Evolutionary conservation across 2,329 filamentous ascomycete genomes (phyloP), one percentile per base, ranked within the genome.

Genomic region (Sarocladium kiliense): DNA sequence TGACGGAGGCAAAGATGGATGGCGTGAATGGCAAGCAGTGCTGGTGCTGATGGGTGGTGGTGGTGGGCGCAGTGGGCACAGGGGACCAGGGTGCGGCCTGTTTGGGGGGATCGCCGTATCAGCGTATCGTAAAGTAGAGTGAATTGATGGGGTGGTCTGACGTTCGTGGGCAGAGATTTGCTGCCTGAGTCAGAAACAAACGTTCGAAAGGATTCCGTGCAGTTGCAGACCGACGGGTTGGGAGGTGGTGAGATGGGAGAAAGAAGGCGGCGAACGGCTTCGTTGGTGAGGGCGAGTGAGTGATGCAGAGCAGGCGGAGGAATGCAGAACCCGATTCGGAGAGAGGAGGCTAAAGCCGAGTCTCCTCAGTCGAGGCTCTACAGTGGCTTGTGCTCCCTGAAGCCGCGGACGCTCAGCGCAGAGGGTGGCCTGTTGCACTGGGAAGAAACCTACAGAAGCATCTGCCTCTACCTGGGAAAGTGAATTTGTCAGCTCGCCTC

Each of bases 161-260:
- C 55, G 55, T 34, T 27, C 41, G 49, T 51, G 55, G 47, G 53
- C 53, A 53, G 53, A 56, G 58, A 59, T 56, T 68, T 66, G 66
- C 62, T 69, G 68, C 68, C 68, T 71, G 66, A 70, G 68, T 69
- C 66, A 68, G 59, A 63, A 63, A 64, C 55, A 60, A 54, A 25
- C 18, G 4, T 47, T 27, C 23, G 4, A 26, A 47, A 26, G 23
- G 25, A 44, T 23, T 30, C 21, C 21, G 23, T 27, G 44, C 3
- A 23, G 27, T 18, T 9, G 12, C 6, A 19, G 12, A 25, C 41
- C 6, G 36, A 18, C n/a, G 23, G 41, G 41, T 64, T 44, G n/a
- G n/a, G 18, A 21, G 39, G 39, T 44, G 39, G 39, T 44, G 19
- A 47, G 44, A 47, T 47, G 44, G 54, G 32, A 51, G 45, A 53